phyloP scores from a whole-genome alignment of 2,329 filamentous ascomycete genomes.

The Emergomyces africanus region DNA sequence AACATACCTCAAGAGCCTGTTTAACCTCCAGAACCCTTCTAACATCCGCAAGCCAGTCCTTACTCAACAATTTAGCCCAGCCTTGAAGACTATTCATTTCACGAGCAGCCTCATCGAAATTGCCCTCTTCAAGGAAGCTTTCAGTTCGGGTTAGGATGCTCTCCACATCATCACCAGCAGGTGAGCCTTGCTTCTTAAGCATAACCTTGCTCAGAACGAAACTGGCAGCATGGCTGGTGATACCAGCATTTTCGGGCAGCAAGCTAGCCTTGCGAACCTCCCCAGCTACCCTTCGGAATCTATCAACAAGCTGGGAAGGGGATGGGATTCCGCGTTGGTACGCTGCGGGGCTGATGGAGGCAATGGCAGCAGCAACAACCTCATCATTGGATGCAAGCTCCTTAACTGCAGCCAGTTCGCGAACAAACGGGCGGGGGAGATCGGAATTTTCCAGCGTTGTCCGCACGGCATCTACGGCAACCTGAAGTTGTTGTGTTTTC shows the following conservation, averaged over 20 bases:
- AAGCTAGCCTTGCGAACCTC: constrained; percentile 93
- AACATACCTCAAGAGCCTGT: constrained; percentile 85
- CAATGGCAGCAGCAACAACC: constrained; percentile 84
- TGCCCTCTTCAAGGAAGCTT: constrained; percentile 80
- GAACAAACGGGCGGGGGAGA: constrained; percentile 72
- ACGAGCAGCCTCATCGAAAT: constrained; percentile 77
- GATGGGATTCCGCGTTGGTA: constrained; percentile 88
- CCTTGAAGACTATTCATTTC: constrained; percentile 90
- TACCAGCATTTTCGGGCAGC: constrained; percentile 82
- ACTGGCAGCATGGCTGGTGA: constrained; percentile 86
- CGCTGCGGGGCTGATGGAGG: constrained; percentile 85
- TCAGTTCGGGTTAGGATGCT: constrained; percentile 84
- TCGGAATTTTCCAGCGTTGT: constrained; percentile 64
- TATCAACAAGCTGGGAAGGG: constrained; percentile 75
- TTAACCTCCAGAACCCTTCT: constrained; percentile 87
- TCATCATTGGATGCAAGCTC: constrained; percentile 75
- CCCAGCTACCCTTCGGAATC: constrained; percentile 80
- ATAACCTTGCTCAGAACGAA: constrained; percentile 83
- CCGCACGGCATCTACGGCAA: constrained; percentile 86
- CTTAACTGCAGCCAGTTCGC: constrained; percentile 87
- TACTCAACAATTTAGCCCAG: constrained; percentile 90
- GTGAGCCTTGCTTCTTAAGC: constrained; percentile 85
- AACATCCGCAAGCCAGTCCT: constrained; percentile 86
- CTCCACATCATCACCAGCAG: constrained; percentile 80
- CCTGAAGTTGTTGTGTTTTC: constrained; percentile 88